These are phyloP conservation scores for Casuarina glauca DNA, from an alignment of 306 rosid species.

Conservation along the genomic window DNA sequence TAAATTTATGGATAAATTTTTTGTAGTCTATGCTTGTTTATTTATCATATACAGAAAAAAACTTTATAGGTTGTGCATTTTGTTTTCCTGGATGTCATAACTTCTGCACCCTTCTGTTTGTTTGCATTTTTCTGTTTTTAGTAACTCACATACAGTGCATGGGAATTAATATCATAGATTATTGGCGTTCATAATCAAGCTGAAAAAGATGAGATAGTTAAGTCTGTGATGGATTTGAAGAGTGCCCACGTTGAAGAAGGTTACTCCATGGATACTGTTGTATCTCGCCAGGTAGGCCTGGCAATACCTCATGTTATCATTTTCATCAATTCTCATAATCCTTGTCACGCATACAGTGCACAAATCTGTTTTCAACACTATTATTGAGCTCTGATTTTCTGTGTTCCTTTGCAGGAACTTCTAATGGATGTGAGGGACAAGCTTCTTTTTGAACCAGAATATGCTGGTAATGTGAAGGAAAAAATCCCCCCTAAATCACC, in stretches of 20 bases:
- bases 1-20: background rate
- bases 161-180: slow-evolving; percentile 53
- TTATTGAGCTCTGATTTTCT: slow-evolving; percentile 6
- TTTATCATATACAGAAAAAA: slow-evolving; percentile 4
- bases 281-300: slow-evolving; percentile 70
- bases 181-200: slow-evolving; percentile 82
- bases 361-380: background rate
- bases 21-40: slow-evolving; percentile 12
- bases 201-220: slow-evolving; percentile 97
- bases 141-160: slow-evolving; percentile 20
- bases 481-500: slow-evolving; percentile 83
- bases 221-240: slow-evolving; percentile 83
- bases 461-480: slow-evolving; percentile 82
- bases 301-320: background rate
- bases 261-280: slow-evolving; percentile 66
- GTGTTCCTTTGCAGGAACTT: slow-evolving; percentile 58
- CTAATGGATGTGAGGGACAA: slow-evolving; percentile 92
- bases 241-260: slow-evolving; percentile 90
- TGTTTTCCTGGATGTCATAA: slow-evolving; percentile 3
- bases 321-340: background rate
- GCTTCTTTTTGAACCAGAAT: slow-evolving; percentile 94
- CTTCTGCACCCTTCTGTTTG: background rate
- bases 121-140: slow-evolving; percentile 22
- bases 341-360: background rate
- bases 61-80: slow-evolving; percentile 2